Evolutionary conservation across 345 rosid genomes (phyloP).

Genomic region (Brassica nigra): DNA sequence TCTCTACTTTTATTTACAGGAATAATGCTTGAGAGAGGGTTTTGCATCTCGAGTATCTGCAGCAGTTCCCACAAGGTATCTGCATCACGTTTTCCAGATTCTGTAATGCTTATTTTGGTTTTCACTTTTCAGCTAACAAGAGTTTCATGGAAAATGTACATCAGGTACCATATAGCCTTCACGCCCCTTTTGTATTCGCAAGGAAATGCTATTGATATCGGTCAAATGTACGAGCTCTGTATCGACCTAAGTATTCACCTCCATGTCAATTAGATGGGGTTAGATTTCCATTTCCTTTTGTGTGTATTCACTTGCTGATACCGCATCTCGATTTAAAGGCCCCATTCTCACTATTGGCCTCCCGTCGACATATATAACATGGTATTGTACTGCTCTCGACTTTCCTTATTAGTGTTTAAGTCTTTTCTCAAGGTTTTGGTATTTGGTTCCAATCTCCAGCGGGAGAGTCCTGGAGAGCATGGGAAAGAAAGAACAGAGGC

Average conservation of each 20-base stretch:
- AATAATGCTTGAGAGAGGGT: conserved; percentile 56
- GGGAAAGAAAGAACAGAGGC: background rate
- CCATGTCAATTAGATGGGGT: too few relatives aligned
- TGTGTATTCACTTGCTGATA: too few relatives aligned
- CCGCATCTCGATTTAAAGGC: too few relatives aligned
- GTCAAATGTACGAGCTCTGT: too few relatives aligned
- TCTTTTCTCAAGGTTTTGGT: background rate
- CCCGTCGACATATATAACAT: background rate
- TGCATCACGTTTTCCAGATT: background rate
- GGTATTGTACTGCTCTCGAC: background rate
- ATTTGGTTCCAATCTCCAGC: background rate
- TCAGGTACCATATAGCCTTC: background rate
- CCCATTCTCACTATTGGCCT: background rate
- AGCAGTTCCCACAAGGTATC: conserved; percentile 47
- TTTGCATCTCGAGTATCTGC: conserved; percentile 38
- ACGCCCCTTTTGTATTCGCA: too few relatives aligned
- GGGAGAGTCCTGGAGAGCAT: background rate
- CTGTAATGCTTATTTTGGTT: background rate
- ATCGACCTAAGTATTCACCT: too few relatives aligned
- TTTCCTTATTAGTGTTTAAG: too few relatives aligned
- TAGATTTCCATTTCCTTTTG: too few relatives aligned
- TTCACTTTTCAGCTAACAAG: too few relatives aligned
- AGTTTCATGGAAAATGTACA: background rate
- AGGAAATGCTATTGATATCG: too few relatives aligned
- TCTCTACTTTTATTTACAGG: conserved; percentile 44